A percentile compares a stretch with the other conserved stretches of the same genome.
Conservation (phyloP, 441 rosid genomes). For the Isatis lusitanica region DNA sequence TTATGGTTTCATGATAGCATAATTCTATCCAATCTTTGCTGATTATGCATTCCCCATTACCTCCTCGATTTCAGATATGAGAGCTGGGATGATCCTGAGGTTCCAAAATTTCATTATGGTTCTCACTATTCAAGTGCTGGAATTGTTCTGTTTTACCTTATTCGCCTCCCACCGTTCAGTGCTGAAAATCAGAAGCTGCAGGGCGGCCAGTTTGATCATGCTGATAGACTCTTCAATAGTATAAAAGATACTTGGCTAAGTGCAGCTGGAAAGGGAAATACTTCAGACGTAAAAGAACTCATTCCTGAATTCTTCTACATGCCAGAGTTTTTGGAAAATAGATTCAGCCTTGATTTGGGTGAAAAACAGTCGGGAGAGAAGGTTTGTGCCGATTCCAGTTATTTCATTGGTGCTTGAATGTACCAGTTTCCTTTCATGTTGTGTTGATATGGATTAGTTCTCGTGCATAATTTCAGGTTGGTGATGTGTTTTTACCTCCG, state of each 20-base stretch:
- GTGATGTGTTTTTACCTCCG: constrained; percentile 89
- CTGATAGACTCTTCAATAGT: constrained; percentile 98
- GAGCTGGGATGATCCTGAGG: constrained; percentile 99
- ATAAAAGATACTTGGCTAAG: constrained; percentile 96
- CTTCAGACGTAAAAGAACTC: constrained; percentile 98
- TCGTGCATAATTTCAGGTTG: constrained; percentile 61
- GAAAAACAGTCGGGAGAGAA: constrained; percentile 99
- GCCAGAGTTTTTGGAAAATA: constrained; percentile 95
- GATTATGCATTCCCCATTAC: constrained; percentile 5
- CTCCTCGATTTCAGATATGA: constrained; percentile 71
- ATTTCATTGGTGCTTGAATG: constrained; percentile 17
- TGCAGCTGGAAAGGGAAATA: constrained; percentile 99
- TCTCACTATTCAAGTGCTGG: constrained; percentile 99
- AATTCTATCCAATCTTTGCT: constrained; percentile 5
- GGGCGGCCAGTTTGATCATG: constrained; percentile 99
- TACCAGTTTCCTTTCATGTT: constrained; percentile 14
- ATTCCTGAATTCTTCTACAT: constrained; percentile 99
- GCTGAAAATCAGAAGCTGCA: constrained; percentile 98
- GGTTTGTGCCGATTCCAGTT: constrained; percentile 52
- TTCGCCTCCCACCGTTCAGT: constrained; percentile 99
- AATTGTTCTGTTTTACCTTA: constrained; percentile 97
- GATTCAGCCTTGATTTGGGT: constrained; percentile 89
- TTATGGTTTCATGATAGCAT: constrained; percentile 13
- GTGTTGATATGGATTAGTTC: constrained; percentile 16
- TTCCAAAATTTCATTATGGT: constrained; percentile 99